A percentile compares a stretch with the other conserved stretches of the same genome.
Conservation (phyloP, 768 basidiomycete genomes). For the Boletellus sp. region DNA sequence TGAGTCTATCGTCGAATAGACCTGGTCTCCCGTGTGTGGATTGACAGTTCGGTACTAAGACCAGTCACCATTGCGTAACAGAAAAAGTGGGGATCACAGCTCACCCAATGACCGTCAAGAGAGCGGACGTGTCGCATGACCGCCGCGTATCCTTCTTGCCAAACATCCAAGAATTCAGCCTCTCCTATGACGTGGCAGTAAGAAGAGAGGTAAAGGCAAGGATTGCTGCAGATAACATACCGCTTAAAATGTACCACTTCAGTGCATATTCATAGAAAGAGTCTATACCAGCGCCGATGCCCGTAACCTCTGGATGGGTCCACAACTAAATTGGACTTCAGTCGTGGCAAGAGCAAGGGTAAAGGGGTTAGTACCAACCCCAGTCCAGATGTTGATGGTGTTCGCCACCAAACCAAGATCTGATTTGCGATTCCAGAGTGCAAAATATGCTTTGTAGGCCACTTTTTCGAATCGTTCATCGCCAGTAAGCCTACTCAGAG, state of each 20-base stretch:
- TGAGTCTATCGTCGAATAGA: conserved; percentile 84
- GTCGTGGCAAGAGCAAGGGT: conserved; percentile 1
- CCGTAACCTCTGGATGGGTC: conserved; percentile 70
- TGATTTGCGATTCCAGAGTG: conserved; percentile 88
- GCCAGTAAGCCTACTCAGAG: conserved; percentile 84
- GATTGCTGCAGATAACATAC: conserved; percentile 33
- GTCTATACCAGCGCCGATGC: conserved; percentile 93
- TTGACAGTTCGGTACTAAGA: conserved; percentile 81
- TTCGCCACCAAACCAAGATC: conserved; percentile 86
- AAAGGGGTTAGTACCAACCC: conserved; percentile 46
- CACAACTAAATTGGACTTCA: conserved; percentile 44
- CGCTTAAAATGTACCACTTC: conserved; percentile 88
- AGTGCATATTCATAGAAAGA: conserved; percentile 94
- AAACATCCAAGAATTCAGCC: conserved; percentile 75
- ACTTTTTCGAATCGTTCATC: conserved; percentile 88
- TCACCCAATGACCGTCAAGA: conserved; percentile 84
- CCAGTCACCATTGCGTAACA: not conserved
- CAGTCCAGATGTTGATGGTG: conserved; percentile 77
- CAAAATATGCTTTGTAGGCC: conserved; percentile 88
- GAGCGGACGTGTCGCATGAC: conserved; percentile 84
- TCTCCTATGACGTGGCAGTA: conserved; percentile 48
- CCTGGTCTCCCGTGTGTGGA: conserved; percentile 69
- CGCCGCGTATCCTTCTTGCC: conserved; percentile 77
- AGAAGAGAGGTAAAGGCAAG: not conserved
- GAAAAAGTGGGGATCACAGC: not conserved